phyloP scores from a whole-genome alignment of 169 alveolate genomes.

The Eimeria acervulina region DNA sequence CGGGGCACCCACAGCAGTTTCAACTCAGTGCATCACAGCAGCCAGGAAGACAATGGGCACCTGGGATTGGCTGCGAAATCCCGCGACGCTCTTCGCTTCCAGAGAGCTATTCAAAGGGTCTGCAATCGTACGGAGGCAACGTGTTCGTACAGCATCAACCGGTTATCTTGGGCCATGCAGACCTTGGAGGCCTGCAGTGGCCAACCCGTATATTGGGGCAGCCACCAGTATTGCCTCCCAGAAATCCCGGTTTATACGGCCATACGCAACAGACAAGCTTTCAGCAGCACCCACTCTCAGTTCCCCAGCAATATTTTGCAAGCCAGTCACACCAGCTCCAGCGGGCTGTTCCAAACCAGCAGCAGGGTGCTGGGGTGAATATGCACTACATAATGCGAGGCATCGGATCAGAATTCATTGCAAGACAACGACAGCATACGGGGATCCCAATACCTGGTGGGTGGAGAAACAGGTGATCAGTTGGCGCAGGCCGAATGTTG shows the following conservation, averaged over 20 bases:
- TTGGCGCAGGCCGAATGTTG: neutral
- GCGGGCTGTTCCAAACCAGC: conserved; percentile 23
- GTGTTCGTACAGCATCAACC: conserved; percentile 4
- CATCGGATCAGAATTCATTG: neutral
- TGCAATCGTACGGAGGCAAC: neutral
- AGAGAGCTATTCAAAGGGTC: neutral
- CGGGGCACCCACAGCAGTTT: neutral
- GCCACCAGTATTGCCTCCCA: neutral
- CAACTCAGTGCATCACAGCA: neutral
- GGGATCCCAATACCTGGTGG: conserved; percentile 25
- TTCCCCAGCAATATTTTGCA: conserved; percentile 6
- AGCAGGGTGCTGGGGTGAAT: neutral
- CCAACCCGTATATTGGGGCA: neutral
- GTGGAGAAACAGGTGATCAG: neutral
- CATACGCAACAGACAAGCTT: conserved; percentile 12
- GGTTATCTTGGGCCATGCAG: neutral
- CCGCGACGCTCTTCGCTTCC: conserved; percentile 67
- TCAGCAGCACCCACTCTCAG: conserved; percentile 20
- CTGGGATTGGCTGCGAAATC: neutral
- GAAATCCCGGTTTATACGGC: neutral
- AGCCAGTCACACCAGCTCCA: conserved; percentile 38
- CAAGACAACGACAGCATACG: conserved; percentile 24
- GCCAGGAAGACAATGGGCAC: neutral
- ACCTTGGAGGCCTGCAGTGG: conserved; percentile 12
- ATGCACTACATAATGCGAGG: neutral